Evolutionary conservation across 2,329 filamentous ascomycete genomes (phyloP).

Genomic region (Geoglossum cookeanum): DNA sequence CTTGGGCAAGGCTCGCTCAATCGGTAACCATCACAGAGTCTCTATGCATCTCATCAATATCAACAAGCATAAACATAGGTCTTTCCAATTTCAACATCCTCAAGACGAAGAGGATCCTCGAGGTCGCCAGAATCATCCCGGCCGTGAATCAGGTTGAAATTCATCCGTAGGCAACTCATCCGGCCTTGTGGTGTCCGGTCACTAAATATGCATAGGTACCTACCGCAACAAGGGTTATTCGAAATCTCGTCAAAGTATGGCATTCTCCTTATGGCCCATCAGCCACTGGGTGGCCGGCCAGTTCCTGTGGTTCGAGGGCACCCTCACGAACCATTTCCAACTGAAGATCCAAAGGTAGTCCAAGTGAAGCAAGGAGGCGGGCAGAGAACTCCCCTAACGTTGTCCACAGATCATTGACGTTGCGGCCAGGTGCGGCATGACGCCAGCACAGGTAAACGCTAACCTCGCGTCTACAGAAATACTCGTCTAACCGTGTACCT

Average conservation of each 20-base stretch:
- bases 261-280: slow-evolving; percentile 59
- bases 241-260: slow-evolving; percentile 52
- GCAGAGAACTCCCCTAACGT: no score
- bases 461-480: background rate
- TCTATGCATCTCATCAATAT: no score
- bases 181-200: no score
- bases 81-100: slow-evolving; percentile 73
- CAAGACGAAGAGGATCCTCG: slow-evolving; percentile 61
- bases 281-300: slow-evolving; percentile 24
- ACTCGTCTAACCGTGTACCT: no score
- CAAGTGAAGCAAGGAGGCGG: no score
- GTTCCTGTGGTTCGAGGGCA: background rate
- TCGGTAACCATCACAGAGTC: slow-evolving; percentile 18
- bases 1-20: slow-evolving; percentile 56
- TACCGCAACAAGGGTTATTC: slow-evolving; percentile 62
- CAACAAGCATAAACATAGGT: slow-evolving; percentile 21
- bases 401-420: background rate
- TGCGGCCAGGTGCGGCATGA: background rate
- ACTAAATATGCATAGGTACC: slow-evolving; percentile 25
- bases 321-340: background rate
- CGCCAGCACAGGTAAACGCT: background rate
- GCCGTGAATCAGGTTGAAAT: slow-evolving; percentile 72
- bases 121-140: slow-evolving; percentile 41
- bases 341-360: background rate
- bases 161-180: slow-evolving; percentile 31